These are phyloP conservation scores for Globisporangium cylindrosporum DNA, from an alignment of 352 stramenopile species.

Conservation along the genomic window DNA sequence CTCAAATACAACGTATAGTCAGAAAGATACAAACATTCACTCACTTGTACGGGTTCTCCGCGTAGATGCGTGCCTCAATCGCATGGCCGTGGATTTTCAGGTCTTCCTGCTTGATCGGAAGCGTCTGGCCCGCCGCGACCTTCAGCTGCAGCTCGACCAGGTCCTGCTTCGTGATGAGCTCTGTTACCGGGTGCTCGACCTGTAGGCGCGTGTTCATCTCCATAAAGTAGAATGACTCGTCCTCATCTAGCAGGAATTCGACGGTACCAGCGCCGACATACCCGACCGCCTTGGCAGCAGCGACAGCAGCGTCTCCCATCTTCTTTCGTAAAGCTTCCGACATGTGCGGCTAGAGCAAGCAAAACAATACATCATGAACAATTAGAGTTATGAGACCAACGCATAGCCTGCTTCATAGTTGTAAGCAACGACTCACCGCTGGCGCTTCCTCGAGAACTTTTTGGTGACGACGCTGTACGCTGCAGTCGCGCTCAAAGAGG, in stretches of 20 bases:
- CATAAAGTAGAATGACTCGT: constrained; percentile 94
- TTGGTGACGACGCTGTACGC: constrained; percentile 90
- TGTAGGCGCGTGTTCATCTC: constrained; percentile 97
- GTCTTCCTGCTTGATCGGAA: constrained; percentile 89
- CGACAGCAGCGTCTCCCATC: constrained; percentile 88
- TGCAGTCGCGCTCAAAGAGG: constrained; percentile 91
- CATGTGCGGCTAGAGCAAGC: constrained; percentile 60
- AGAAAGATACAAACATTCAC: constrained; percentile 9
- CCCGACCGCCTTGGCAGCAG: constrained; percentile 86
- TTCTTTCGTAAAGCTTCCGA: constrained; percentile 74
- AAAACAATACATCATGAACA: not conserved
- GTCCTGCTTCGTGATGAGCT: constrained; percentile 88
- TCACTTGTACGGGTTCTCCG: constrained; percentile 91
- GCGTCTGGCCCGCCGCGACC: constrained; percentile 87
- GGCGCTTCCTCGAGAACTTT: constrained; percentile 95
- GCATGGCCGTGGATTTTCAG: constrained; percentile 88
- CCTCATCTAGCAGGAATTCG: constrained; percentile 91
- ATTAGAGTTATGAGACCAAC: not conserved
- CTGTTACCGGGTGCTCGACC: constrained; percentile 91
- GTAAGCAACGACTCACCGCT: constrained; percentile 46
- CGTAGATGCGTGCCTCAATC: constrained; percentile 94
- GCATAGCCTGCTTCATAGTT: not conserved
- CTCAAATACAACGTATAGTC: not conserved
- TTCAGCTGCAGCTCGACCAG: constrained; percentile 94
- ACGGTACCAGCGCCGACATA: constrained; percentile 93